phyloP scores from a whole-genome alignment of 441 rosid genomes.

The Raphanus hybrid region DNA sequence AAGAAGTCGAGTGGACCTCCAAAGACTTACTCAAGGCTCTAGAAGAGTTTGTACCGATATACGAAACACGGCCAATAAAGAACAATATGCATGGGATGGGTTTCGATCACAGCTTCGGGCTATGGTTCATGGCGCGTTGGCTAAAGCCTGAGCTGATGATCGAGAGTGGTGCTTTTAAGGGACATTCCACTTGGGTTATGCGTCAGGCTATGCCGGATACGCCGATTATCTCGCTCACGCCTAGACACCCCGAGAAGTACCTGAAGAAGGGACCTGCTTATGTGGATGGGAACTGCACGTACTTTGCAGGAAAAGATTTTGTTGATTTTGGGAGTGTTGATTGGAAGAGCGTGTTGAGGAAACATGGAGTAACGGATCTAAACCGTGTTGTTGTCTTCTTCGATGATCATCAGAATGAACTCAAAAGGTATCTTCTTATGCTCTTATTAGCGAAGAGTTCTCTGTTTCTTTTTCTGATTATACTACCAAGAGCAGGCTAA shows the following conservation, averaged over 20 bases:
- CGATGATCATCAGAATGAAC: conserved; percentile 96
- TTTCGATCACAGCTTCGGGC: conserved; percentile 98
- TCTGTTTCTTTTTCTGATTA: conserved; percentile 24
- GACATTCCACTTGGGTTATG: conserved; percentile 98
- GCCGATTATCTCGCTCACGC: conserved; percentile 78
- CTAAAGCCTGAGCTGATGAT: conserved; percentile 91
- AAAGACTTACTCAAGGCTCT: conserved; percentile 86
- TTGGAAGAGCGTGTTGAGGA: conserved; percentile 74
- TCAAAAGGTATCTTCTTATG: conserved; percentile 68
- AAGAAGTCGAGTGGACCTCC: conserved; percentile 90
- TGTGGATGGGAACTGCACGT: conserved; percentile 93
- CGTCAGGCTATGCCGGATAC: conserved; percentile 94
- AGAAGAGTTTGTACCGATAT: conserved; percentile 90
- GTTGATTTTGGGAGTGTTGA: conserved; percentile 93
- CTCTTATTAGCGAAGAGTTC: background rate
- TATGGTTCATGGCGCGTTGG: conserved; percentile 93
- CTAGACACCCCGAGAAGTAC: conserved; percentile 95
- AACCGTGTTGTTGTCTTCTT: conserved; percentile 77
- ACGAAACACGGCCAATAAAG: conserved; percentile 88
- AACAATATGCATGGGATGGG: conserved; percentile 98
- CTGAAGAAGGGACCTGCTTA: conserved; percentile 91
- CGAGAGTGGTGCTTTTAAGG: conserved; percentile 99
- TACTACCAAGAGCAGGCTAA: conserved; percentile 59
- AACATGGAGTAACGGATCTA: conserved; percentile 67
- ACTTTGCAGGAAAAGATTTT: conserved; percentile 97